phyloP scores from a whole-genome alignment of 129 eudicot species.

The Flaveria trinervia region DNA sequence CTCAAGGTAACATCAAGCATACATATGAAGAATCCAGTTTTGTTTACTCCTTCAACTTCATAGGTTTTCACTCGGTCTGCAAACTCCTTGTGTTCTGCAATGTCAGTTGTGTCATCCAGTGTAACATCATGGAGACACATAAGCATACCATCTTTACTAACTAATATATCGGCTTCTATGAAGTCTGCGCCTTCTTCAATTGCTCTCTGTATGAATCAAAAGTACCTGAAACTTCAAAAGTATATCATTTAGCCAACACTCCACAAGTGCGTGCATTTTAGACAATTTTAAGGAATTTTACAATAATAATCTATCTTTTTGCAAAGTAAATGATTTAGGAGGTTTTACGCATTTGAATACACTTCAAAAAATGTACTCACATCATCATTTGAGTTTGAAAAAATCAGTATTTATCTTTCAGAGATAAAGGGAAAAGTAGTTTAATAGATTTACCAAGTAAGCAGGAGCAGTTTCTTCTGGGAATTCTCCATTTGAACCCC shows the following conservation, averaged over 20 bases:
- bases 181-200: constrained; percentile 96
- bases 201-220: constrained; percentile 62
- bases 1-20: constrained; percentile 2
- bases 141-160: constrained; percentile 87
- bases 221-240: not conserved
- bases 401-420: not conserved
- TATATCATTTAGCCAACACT: too few relatives aligned
- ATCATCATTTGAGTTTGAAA: not conserved
- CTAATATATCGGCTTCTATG: constrained; percentile 78
- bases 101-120: constrained; percentile 71
- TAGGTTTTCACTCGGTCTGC: constrained; percentile 65
- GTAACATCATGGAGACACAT: constrained; percentile 81
- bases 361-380: not conserved
- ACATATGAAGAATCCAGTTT: constrained; percentile 46
- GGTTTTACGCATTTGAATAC: not conserved
- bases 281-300: not conserved
- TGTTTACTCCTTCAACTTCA: constrained; percentile 71
- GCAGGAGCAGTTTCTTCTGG: constrained; percentile 88
- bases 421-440: not conserved
- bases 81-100: constrained; percentile 67
- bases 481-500: constrained; percentile 92
- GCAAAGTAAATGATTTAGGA: not conserved
- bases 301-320: not conserved
- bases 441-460: constrained; percentile 53
- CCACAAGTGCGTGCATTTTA: too few relatives aligned